phyloP scores from a whole-genome alignment of 768 basidiomycete species.

The Lactifluus rugatus region DNA sequence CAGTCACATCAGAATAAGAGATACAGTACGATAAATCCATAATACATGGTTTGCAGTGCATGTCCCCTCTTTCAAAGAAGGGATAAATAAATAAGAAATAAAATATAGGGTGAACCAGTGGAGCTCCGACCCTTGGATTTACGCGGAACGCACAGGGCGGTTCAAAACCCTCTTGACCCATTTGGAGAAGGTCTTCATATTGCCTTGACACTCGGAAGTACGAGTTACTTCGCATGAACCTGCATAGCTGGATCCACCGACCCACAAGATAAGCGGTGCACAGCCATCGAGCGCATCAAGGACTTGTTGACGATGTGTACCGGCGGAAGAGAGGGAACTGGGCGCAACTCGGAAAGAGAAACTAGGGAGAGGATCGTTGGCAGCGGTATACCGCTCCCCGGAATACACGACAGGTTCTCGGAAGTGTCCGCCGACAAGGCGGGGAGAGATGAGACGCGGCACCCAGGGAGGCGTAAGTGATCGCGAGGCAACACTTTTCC shows the following conservation, averaged over 20 bases:
- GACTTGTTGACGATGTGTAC: conserved; percentile 1
- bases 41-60: not conserved
- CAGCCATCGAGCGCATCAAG: not conserved
- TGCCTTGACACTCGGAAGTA: not conserved
- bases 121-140: not conserved
- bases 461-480: conserved; percentile 10
- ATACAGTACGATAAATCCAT: not conserved
- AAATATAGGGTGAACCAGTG: not conserved
- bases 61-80: not conserved
- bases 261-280: conserved; percentile 3
- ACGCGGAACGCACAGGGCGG: not conserved
- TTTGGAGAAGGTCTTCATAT: not conserved
- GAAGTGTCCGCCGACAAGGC: not conserved
- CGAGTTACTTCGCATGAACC: not conserved
- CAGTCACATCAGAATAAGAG: too few relatives aligned
- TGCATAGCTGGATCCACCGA: not conserved
- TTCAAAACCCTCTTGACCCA: not conserved
- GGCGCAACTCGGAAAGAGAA: not conserved
- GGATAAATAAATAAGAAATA: conserved; percentile 7
- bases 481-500: conserved; percentile 3
- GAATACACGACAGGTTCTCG: not conserved
- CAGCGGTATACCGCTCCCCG: not conserved
- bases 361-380: not conserved
- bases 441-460: conserved; percentile 1
- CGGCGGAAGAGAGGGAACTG: not conserved